Conservation (phyloP, 306 rosid genomes). For the Lablab purpureus region DNA sequence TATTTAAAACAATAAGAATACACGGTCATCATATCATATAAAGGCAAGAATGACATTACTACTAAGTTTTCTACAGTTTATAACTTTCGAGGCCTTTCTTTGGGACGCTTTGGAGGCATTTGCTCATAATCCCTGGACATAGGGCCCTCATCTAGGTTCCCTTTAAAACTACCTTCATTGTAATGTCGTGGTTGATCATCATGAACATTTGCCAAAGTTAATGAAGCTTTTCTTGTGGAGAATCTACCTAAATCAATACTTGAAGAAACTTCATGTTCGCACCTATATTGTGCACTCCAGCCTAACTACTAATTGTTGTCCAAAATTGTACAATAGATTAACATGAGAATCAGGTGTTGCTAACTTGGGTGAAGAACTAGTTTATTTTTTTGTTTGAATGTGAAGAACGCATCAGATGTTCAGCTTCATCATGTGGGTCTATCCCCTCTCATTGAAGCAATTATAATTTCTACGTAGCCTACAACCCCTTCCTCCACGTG, state of each 20-base stretch:
- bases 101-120: slow-evolving; percentile 27
- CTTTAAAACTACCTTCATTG: slow-evolving; percentile 28
- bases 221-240: slow-evolving; percentile 22
- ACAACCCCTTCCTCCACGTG: not conserved
- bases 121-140: not conserved
- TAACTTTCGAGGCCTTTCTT: slow-evolving; percentile 45
- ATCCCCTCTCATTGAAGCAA: not conserved
- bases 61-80: not conserved
- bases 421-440: not conserved
- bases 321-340: not conserved
- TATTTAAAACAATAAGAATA: too few species aligned
- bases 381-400: not conserved
- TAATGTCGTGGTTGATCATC: slow-evolving; percentile 22
- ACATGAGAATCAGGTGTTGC: not conserved
- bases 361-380: not conserved
- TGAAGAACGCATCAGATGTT: not conserved
- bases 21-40: too few species aligned
- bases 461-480: not conserved
- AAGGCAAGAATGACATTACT: not conserved
- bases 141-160: slow-evolving; percentile 5
- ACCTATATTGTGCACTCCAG: slow-evolving; percentile 8
- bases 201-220: slow-evolving; percentile 20
- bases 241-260: slow-evolving; percentile 6
- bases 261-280: slow-evolving; percentile 26
- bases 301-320: slow-evolving; percentile 25